A percentile compares a stretch with the other conserved stretches of the same genome.
phyloP scores from a whole-genome alignment of 495 filamentous ascomycete species.

The Aspergillus funiculosus region DNA sequence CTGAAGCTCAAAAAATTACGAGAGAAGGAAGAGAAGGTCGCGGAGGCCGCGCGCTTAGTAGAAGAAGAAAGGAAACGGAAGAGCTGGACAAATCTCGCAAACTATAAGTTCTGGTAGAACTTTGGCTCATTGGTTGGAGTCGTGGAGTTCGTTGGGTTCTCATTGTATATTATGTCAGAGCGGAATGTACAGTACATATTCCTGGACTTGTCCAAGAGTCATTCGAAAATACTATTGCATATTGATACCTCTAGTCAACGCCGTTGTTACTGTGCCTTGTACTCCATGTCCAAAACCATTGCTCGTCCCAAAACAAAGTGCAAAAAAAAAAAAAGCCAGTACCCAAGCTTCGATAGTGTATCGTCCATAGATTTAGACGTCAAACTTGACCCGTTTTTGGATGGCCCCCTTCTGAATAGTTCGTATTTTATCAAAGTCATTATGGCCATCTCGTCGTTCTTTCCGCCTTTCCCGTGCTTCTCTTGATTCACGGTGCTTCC shows the following conservation, averaged over 20 bases:
- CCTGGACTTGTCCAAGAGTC: conserved; percentile 10
- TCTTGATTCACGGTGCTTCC: conserved; percentile 70
- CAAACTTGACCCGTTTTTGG: conserved; percentile 43
- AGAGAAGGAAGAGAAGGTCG: conserved; percentile 54
- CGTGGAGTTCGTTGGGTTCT: conserved; percentile 31
- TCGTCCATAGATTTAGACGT: conserved; percentile 23
- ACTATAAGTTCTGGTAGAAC: conserved; percentile 47
- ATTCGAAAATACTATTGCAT: conserved; percentile 3
- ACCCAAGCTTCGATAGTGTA: neutral
- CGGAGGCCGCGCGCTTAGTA: conserved; percentile 35
- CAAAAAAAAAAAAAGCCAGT: neutral
- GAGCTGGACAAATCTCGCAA: conserved; percentile 46
- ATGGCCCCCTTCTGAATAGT: conserved; percentile 31
- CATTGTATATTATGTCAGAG: conserved; percentile 31
- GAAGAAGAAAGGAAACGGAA: conserved; percentile 49
- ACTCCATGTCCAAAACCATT: neutral
- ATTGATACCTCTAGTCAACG: conserved; percentile 11
- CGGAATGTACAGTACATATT: conserved; percentile 22
- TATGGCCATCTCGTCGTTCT: conserved; percentile 51
- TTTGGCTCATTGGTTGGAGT: conserved; percentile 29
- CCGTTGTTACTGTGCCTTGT: conserved; percentile 6
- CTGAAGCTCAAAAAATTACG: conserved; percentile 63
- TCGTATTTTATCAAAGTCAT: conserved; percentile 27
- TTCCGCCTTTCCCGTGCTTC: conserved; percentile 74
- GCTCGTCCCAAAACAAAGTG: neutral